Evolutionary conservation across 2,329 filamentous ascomycete genomes (phyloP), one percentile per base, ranked within the genome.

Genomic region (Trichoderma polysporum): DNA sequence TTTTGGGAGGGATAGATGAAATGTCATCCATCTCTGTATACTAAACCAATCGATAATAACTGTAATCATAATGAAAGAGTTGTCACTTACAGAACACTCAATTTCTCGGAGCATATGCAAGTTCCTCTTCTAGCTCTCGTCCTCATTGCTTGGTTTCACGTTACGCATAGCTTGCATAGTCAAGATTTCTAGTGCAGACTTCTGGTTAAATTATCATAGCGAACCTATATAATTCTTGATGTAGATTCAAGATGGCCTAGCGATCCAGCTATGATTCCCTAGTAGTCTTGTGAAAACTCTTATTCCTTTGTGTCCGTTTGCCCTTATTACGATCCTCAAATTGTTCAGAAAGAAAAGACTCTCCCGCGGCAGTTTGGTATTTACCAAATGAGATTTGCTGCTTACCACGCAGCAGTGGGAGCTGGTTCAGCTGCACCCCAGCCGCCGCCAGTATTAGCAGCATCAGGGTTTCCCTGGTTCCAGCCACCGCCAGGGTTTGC

Each of bases 401-500:
- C 31, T 58, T 12, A 66, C 62, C 62, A 66, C 7, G 31, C 41
- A 10, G 31, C 22, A 3, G n/a, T 12, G 12, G 53, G 1, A 39
- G 53, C 41, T 6, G 47, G n/a, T 13, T 19, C 7, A 1, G 29
- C 22, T 7, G 54, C 52, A 49, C 67, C 65, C 70, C 73, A 66
- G 61, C 59, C 39, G 57, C 66, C 56, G 25, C 65, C 64, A 35
- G 33, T 39, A 27, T 39, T 58, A 27, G 4, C 12, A 9, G 13
- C 35, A 39, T 39, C 35, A 15, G 35, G 17, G 13, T 12, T 45
- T 52, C 45, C 50, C 2, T 64, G 41, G 13, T 15, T 49, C 31
- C 65, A 69, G 15, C 67, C 69, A 10, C 68, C 71, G 22, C 61
- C 70, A 15, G 60, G 69, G 2, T 69, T 70, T 9, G 50, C 61